These are phyloP conservation scores for Solanum peruvianum DNA, from an alignment of 257 asterid genomes.

Conservation along the genomic window DNA sequence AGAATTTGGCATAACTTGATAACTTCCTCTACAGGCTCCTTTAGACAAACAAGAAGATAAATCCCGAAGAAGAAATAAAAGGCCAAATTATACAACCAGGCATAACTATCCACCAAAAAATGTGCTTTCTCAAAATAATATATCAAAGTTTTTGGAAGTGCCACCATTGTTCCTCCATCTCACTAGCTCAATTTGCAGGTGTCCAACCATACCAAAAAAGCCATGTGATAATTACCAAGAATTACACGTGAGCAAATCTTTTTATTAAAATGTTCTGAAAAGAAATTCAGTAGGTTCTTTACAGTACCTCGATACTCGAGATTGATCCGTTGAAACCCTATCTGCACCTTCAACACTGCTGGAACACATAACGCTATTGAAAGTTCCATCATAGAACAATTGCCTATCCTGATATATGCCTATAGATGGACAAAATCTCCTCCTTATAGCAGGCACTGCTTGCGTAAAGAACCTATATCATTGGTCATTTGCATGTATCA, in stretches of 20 bases:
- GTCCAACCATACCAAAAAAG: neutral
- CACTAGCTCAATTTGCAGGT: neutral
- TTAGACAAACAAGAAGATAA: neutral
- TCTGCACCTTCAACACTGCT: slow-evolving; percentile 57
- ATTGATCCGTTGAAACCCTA: slow-evolving; percentile 45
- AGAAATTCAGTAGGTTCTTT: neutral
- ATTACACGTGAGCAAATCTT: neutral
- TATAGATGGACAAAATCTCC: slow-evolving; percentile 29
- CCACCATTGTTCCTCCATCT: neutral
- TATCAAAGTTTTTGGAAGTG: neutral
- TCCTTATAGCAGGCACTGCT: slow-evolving; percentile 24
- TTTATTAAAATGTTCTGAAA: neutral
- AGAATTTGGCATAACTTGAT: neutral
- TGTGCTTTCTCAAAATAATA: neutral
- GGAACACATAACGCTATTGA: slow-evolving; percentile 38
- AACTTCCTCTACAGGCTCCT: neutral
- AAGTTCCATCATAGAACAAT: slow-evolving; percentile 25
- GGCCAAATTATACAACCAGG: neutral
- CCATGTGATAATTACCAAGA: neutral
- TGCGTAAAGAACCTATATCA: slow-evolving; percentile 54
- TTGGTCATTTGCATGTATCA: slow-evolving; percentile 33
- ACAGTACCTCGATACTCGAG: slow-evolving; percentile 48
- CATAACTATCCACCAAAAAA: neutral
- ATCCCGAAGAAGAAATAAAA: neutral
- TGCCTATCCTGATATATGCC: slow-evolving; percentile 49